Conservation (phyloP, 805 yeast species). For the Pichia membranifaciens region DNA sequence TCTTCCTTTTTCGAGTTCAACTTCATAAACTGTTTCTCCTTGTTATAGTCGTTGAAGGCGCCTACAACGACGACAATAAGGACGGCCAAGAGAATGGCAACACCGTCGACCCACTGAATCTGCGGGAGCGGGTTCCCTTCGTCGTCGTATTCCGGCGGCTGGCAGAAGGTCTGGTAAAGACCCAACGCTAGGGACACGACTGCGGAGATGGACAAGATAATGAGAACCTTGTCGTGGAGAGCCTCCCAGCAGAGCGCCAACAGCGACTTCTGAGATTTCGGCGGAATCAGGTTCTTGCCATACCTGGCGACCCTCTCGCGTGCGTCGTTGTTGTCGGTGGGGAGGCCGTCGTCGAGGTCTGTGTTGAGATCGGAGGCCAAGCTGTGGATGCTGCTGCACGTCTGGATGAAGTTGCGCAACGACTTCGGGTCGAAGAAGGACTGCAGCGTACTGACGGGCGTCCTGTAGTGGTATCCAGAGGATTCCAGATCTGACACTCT, state of each 20-base stretch:
- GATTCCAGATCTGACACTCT: constrained; percentile 13
- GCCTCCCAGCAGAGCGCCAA: constrained; percentile 71
- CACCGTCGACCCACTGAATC: constrained; percentile 99
- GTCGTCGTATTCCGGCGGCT: constrained; percentile 67
- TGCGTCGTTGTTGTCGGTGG: constrained; percentile 28
- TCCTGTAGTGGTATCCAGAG: constrained; percentile 15
- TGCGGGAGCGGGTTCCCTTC: constrained; percentile 73
- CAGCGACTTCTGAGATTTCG: constrained; percentile 62
- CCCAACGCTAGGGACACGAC: constrained; percentile 85
- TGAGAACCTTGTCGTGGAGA: constrained; percentile 83
- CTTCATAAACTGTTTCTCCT: constrained; percentile 86
- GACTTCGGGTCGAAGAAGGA: constrained; percentile 62
- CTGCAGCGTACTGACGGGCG: constrained; percentile 34
- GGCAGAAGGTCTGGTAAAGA: constrained; percentile 85
- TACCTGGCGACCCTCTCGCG: constrained; percentile 41
- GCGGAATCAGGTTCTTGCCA: constrained; percentile 72
- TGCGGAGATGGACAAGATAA: constrained; percentile 81
- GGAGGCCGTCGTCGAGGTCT: constrained; percentile 37
- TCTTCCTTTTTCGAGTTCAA: constrained; percentile 85
- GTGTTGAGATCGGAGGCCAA: constrained; percentile 33
- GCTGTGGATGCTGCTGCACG: constrained; percentile 33
- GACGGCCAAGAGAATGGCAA: constrained; percentile 91
- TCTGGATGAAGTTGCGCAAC: constrained; percentile 33
- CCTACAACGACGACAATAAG: constrained; percentile 88
- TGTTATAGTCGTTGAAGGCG: constrained; percentile 93